Evolutionary conservation across 1,284 basidiomycete species (phyloP), one percentile per base, ranked within the genome.

Genomic region (Cutaneotrichosporon mucoides): DNA sequence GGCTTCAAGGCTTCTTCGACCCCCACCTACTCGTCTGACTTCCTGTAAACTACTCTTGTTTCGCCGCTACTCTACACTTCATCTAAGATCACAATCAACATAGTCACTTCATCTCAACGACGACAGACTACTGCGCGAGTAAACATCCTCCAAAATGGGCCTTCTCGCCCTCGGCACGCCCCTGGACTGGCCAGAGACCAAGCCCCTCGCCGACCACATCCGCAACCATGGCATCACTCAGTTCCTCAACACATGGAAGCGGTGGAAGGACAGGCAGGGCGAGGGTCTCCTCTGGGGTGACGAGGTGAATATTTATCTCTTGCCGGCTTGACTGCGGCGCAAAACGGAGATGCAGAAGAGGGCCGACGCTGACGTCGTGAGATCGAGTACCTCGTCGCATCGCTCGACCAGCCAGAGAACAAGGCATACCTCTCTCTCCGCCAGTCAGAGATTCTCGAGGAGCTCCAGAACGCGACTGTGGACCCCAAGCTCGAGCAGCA

Each of bases 221-320:
- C 84, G 94, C 63, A 79, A 83, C 56, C 94, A 99, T 76, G 96
- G 96, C 43, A 92, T 99, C 72, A 87, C 89, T 16, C 96, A 99
- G 80, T 96, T 99, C 75, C 79, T 99, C 54, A 84, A 92, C 69
- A 91, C 88, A 45, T 99, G 92, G 92, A 85, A 92, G 73, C 84
- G 86, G 61, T 83, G 94, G 76, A 97, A 96, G 82, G 88, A 92
- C 73, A 84, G 92, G 60, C 84, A 85, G n/a, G 93, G 92, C 9
- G 94, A 99, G 72, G 88, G 89, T 62, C 81, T 99, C 51, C 84
- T 97, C n/a, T 99, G 96, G 96, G 96, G 96, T 36, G 96, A 99
- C 73, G 96, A 99, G 86, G 93, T 93, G 71, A 60, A 77, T 73
- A 16, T 41, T 24, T 16, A 16, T 16, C 6, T n/a, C n/a, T n/a